Evolutionary conservation across 1,139 yeast genomes (phyloP).

Genomic region (Yamadazyma siamensis): DNA sequence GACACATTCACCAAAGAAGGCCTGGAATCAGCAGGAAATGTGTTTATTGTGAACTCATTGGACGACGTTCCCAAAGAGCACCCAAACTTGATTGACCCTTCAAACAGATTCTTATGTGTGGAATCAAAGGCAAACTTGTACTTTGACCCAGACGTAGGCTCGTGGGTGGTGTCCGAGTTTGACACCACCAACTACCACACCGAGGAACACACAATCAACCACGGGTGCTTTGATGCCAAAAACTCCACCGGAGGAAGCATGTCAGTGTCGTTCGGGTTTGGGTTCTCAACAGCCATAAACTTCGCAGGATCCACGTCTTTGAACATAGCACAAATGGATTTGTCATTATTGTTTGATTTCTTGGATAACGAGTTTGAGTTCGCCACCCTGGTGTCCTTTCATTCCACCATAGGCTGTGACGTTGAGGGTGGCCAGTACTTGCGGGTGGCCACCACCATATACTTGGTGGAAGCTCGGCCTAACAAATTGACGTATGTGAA

Average conservation of each 20-base stretch:
- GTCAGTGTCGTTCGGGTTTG: conserved; percentile 1
- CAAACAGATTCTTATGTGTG: conserved; percentile 13
- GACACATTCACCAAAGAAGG: no score
- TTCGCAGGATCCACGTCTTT: conserved; percentile 2
- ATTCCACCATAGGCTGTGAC: conserved; percentile 12
- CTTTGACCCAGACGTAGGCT: conserved; percentile 13
- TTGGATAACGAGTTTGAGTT: conserved; percentile 5
- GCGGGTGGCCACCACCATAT: conserved; percentile 8
- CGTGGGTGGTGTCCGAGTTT: conserved; percentile 13
- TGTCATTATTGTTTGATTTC: conserved; percentile 3
- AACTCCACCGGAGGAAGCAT: conserved; percentile 7
- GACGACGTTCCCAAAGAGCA: no score
- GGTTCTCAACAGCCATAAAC: conserved; percentile 1
- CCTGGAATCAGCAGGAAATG: no score
- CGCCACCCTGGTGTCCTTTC: conserved; percentile 3
- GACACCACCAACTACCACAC: conserved; percentile 1
- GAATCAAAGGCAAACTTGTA: conserved; percentile 13
- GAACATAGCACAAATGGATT: conserved; percentile 4
- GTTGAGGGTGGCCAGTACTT: conserved; percentile 16
- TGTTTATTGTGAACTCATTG: no score
- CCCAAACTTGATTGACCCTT: no score
- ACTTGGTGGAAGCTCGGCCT: conserved; percentile 4
- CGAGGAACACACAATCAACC: conserved; percentile 1
- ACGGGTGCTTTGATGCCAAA: conserved; percentile 8
- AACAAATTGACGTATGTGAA: conserved; percentile 4